phyloP scores from a whole-genome alignment of 2,329 filamentous ascomycete species.

The Fusarium kyushuense region DNA sequence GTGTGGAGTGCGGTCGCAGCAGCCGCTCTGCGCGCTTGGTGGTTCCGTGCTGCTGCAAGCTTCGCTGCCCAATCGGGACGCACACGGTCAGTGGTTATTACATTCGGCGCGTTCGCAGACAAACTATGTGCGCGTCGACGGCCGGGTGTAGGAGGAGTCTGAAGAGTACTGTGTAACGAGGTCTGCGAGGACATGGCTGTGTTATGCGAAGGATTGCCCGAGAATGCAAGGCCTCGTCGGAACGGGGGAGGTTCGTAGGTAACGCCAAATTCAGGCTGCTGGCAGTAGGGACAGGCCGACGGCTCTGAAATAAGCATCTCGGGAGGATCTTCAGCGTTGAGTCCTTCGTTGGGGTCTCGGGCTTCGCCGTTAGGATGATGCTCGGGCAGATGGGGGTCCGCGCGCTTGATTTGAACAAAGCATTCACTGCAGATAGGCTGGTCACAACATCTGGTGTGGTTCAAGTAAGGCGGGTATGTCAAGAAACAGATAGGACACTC shows the following conservation, averaged over 20 bases:
- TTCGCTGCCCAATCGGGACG: constrained; percentile 96
- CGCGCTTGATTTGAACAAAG: constrained; percentile 97
- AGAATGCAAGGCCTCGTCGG: constrained; percentile 82
- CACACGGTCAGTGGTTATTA: constrained; percentile 92
- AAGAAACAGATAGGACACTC: constrained; percentile 98
- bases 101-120: constrained; percentile 84
- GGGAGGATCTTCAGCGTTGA: constrained; percentile 62
- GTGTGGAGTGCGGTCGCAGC: constrained; percentile 95
- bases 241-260: constrained; percentile 93
- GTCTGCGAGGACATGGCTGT: constrained; percentile 89
- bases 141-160: constrained; percentile 53
- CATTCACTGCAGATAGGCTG: constrained; percentile 98
- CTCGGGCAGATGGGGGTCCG: constrained; percentile 90
- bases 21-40: constrained; percentile 86
- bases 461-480: constrained; percentile 94
- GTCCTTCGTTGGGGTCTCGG: constrained; percentile 52
- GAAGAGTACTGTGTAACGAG: constrained; percentile 74
- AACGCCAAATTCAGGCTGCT: constrained; percentile 95
- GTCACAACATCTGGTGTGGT: constrained; percentile 94
- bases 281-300: constrained; percentile 93
- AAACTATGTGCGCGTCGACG: constrained; percentile 69
- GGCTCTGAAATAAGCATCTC: constrained; percentile 89
- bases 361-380: constrained; percentile 68
- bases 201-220: constrained; percentile 55
- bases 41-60: constrained; percentile 83